Evolutionary conservation across 306 rosid species (phyloP), one percentile per base, ranked within the genome.

Genomic region (Trifolium fragiferum): DNA sequence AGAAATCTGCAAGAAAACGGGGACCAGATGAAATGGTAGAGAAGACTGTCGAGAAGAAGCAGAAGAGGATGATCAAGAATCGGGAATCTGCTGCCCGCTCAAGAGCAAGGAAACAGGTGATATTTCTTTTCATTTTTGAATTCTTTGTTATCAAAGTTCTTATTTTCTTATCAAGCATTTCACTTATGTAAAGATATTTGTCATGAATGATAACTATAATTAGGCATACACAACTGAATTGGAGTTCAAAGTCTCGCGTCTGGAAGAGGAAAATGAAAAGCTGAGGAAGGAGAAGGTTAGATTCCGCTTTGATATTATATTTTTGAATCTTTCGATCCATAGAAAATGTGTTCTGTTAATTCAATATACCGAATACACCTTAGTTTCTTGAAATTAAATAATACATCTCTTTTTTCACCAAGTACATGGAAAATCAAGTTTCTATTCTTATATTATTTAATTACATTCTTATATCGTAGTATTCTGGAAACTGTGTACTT

Each of bases 81-180:
- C 87, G 98, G 38, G 98, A 91, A 85, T 93, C 98, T 66, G 98
- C 98, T 59, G 97, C 98, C 4, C 98, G 97, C 44, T 93, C 98
- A 40, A 89, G 98, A 77, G 98, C 98, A 47, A 87, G 98, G 86
- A 91, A 92, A 83, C 98, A 93, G 90, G 98, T 93, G 35, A 64
- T 47, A 12, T 44, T 60, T 53, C 32, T 21, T 44, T 74, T 76
- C 60, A 3, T 3, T 43, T n/a, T 43, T 43, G 74, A 49, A 35
- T 46, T 20, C 10, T 32, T 46, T 53, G 65, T 46, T 44, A n/a
- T 44, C 32, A 9, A 47, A 25, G 18, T 20, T 25, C 55, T 62
- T 65, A 55, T 59, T 60, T 13, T 54, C 27, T 74, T 43, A 66
- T 33, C 50, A 20, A 32, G 14, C 7, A 3, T 54, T 46, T 35